Evolutionary conservation across 371 early-diverging fungal species (phyloP).

Genomic region (Paraphysoderma sedebokerense): DNA sequence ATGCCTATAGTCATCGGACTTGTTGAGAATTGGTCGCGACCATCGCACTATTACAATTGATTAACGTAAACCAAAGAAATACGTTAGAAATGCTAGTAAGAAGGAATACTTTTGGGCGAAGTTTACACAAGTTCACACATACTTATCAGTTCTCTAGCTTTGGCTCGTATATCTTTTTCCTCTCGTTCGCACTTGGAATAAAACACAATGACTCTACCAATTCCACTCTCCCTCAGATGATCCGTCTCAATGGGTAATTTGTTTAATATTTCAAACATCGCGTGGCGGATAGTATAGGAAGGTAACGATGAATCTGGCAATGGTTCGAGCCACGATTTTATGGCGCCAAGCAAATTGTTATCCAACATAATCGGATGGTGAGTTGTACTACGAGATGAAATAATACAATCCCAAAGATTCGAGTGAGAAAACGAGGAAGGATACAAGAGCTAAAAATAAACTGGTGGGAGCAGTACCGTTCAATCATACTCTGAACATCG

Average conservation of each 20-base stretch:
- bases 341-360: constrained; percentile 65
- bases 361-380: constrained; percentile 70
- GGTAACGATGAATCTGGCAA: constrained; percentile 89
- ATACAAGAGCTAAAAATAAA: too few species aligned
- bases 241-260: constrained; percentile 69
- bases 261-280: constrained; percentile 55
- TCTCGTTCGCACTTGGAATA: constrained; percentile 81
- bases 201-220: constrained; percentile 89
- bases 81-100: too few species aligned
- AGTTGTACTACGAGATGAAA: too few species aligned
- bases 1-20: not conserved
- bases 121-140: constrained; percentile 8
- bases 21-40: constrained; percentile 65
- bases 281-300: constrained; percentile 72
- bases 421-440: too few species aligned
- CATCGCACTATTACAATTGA: too few species aligned
- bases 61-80: not conserved
- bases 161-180: constrained; percentile 45
- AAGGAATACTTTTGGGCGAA: too few species aligned
- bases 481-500: constrained; percentile 22
- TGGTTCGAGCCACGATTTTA: constrained; percentile 93
- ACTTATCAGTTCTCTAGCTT: constrained; percentile 63
- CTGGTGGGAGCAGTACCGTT: constrained; percentile 4
- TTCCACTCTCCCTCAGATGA: constrained; percentile 69
- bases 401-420: too few species aligned